A percentile compares a stretch with the other conserved stretches of the same genome.
Evolutionary conservation across 306 rosid species (phyloP).

Genomic region (Gastrolobium villosum): DNA sequence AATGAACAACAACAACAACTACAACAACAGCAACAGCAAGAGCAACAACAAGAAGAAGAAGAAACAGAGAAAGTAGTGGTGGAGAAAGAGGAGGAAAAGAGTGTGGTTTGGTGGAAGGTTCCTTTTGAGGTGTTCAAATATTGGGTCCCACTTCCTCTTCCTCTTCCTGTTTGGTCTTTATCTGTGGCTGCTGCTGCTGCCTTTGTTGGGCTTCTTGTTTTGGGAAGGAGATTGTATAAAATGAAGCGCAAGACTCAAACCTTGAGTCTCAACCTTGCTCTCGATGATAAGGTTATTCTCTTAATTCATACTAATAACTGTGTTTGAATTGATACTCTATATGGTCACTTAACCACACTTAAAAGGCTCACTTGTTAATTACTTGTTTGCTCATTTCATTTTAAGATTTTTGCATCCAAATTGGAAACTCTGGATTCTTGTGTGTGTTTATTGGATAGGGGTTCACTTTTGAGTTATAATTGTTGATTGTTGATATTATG

Average conservation of each 20-base stretch:
- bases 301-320: neutral
- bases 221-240: constrained; percentile 77
- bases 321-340: neutral
- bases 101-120: constrained; percentile 88
- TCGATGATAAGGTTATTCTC: constrained; percentile 89
- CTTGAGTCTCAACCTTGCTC: constrained; percentile 83
- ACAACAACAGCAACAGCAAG: too few species aligned
- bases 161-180: constrained; percentile 76
- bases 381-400: neutral
- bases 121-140: constrained; percentile 83
- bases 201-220: constrained; percentile 71
- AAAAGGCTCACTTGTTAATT: too few species aligned
- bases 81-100: constrained; percentile 54
- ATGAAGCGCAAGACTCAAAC: constrained; percentile 82
- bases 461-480: too few species aligned
- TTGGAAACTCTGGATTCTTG: neutral
- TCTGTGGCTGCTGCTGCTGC: constrained; percentile 92
- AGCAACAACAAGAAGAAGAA: neutral
- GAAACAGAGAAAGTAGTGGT: constrained; percentile 29
- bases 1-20: too few species aligned
- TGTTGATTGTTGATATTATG: too few species aligned
- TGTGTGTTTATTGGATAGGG: neutral
- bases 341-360: neutral
- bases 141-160: constrained; percentile 54
- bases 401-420: neutral